A percentile compares a stretch with the other conserved stretches of the same genome.
Conservation (phyloP, 2,329 filamentous ascomycete species). For the Alternaria gansuensis region DNA sequence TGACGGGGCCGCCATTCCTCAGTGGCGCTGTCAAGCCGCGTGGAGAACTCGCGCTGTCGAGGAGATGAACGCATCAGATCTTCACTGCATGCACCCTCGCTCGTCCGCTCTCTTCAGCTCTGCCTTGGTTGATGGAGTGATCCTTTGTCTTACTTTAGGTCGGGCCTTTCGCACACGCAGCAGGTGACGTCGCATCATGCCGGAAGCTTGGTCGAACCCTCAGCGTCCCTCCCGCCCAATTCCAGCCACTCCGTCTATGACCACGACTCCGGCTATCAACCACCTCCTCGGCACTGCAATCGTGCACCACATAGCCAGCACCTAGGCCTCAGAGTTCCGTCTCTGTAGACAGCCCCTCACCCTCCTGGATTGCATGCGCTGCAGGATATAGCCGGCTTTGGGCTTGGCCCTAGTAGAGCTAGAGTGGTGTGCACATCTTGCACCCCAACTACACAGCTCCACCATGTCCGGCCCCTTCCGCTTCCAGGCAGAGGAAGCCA, state of each 20-base stretch:
- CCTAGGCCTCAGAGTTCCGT: background rate
- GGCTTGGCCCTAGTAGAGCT: constrained; percentile 29
- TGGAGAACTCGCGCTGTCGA: background rate
- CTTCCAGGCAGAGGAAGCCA: constrained; percentile 48
- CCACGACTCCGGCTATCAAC: constrained; percentile 1
- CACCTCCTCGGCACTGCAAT: constrained; percentile 9
- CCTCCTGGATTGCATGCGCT: constrained; percentile 30
- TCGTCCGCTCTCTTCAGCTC: background rate
- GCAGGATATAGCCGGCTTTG: constrained; percentile 17
- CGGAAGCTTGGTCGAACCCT: constrained; percentile 21
- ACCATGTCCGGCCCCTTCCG: constrained; percentile 55
- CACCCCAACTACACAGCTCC: constrained; percentile 11
- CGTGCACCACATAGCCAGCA: constrained; percentile 6
- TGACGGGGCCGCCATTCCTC: background rate
- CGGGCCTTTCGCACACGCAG: constrained; percentile 10
- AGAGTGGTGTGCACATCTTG: constrained; percentile 11
- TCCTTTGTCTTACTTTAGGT: constrained; percentile 1
- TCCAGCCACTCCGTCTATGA: constrained; percentile 15
- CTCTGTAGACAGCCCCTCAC: background rate
- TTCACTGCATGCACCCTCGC: background rate
- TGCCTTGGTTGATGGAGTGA: background rate
- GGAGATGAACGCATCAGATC: background rate
- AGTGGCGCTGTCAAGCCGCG: constrained; percentile 14
- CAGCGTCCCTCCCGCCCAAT: constrained; percentile 10
- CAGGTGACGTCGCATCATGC: constrained; percentile 26